phyloP scores from a whole-genome alignment of 148 eudicot species.

The Vaccinium macrocarpon region DNA sequence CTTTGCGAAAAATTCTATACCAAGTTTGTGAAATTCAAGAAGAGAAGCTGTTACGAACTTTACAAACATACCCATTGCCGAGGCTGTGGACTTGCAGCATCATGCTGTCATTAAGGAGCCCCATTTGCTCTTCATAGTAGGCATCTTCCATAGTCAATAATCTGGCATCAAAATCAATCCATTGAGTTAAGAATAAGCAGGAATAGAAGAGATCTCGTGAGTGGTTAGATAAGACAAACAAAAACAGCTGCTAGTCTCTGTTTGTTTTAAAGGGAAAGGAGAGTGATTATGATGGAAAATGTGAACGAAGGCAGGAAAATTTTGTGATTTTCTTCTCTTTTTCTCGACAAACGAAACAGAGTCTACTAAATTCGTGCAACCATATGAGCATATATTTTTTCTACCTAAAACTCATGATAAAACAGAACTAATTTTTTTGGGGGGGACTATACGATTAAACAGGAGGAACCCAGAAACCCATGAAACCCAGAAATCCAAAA shows the following conservation, averaged over 20 bases:
- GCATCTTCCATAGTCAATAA: constrained; percentile 71
- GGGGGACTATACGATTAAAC: not conserved
- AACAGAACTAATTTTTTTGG: no score
- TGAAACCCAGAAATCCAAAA: not conserved
- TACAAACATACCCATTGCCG: constrained; percentile 74
- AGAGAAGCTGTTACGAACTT: not conserved
- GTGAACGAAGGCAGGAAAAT: not conserved
- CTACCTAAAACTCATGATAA: not conserved
- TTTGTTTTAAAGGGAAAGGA: not conserved
- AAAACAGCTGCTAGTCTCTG: not conserved
- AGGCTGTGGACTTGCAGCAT: constrained; percentile 59
- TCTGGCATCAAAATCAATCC: constrained; percentile 29
- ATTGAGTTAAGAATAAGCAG: not conserved
- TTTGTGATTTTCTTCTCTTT: not conserved
- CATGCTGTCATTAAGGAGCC: constrained; percentile 45
- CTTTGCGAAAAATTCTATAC: not conserved
- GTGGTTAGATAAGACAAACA: not conserved
- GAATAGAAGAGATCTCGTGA: not conserved
- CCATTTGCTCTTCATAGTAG: constrained; percentile 50
- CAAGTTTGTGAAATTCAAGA: not conserved
- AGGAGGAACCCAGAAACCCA: not conserved
- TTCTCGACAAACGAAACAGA: not conserved
- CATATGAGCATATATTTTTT: not conserved
- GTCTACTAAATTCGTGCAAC: not conserved
- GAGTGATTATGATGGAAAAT: not conserved